These are phyloP conservation scores for Fusarium begoniae DNA, from an alignment of 2,329 filamentous ascomycete genomes.

Conservation along the genomic window DNA sequence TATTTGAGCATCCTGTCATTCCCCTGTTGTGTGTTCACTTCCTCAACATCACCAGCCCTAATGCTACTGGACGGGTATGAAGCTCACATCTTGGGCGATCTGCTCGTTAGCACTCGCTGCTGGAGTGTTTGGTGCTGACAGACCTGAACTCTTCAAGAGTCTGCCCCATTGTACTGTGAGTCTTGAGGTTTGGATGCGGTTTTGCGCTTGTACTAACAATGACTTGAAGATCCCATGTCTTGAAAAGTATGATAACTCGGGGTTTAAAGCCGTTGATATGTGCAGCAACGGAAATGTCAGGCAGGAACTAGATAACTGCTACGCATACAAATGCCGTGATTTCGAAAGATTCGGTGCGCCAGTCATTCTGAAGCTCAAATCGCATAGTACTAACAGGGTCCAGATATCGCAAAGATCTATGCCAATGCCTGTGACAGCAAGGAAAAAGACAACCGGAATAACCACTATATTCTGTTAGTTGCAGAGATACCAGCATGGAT, in stretches of 20 bases:
- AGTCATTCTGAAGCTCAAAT: background rate
- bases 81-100: constrained; percentile 29
- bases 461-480: constrained; percentile 48
- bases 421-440: constrained; percentile 47
- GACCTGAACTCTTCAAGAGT: constrained; percentile 14
- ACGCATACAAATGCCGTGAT: constrained; percentile 24
- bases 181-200: background rate
- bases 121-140: constrained; percentile 21
- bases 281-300: constrained; percentile 11
- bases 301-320: constrained; percentile 19
- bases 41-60: constrained; percentile 2
- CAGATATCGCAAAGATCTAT: constrained; percentile 46
- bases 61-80: constrained; percentile 35
- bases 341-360: constrained; percentile 35
- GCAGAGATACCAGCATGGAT: constrained; percentile 49
- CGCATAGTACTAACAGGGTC: background rate
- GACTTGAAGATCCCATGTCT: constrained; percentile 11
- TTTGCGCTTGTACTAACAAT: background rate
- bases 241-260: background rate
- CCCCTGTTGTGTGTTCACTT: background rate
- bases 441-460: constrained; percentile 43
- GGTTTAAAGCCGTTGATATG: constrained; percentile 11
- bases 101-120: constrained; percentile 22
- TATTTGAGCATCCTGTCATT: background rate
- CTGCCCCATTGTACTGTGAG: constrained; percentile 25